Percentiles rank a stretch among this genome's conserved stretches.
Conservation (phyloP, 306 rosid species). For the Prunus persica region DNA sequence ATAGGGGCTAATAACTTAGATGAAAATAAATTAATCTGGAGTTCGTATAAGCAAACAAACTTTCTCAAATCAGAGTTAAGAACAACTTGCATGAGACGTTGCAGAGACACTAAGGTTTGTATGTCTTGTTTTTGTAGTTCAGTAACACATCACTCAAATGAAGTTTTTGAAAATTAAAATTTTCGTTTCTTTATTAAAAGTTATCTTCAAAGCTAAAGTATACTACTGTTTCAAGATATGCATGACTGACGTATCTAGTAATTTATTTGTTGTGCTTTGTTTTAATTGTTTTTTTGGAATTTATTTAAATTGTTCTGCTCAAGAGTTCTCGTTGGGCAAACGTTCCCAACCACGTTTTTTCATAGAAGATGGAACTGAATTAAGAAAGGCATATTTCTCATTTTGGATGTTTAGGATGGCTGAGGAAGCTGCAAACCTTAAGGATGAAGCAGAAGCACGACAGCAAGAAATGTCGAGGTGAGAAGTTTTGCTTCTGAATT, state of each 20-base stretch:
- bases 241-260: background rate
- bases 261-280: background rate
- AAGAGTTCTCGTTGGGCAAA: background rate
- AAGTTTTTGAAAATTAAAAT: background rate
- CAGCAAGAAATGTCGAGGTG: slow-evolving; percentile 62
- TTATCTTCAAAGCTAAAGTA: background rate
- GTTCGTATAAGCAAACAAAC: background rate
- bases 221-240: background rate
- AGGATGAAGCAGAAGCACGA: slow-evolving; percentile 61
- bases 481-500: slow-evolving; percentile 19
- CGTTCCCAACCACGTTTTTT: background rate
- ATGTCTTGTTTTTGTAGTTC: background rate
- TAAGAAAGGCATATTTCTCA: slow-evolving; percentile 1
- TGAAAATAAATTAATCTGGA: background rate
- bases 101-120: background rate
- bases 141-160: background rate
- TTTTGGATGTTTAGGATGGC: slow-evolving; percentile 63
- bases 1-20: background rate
- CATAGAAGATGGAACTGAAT: background rate
- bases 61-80: background rate
- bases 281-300: background rate
- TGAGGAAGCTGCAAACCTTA: slow-evolving; percentile 61
- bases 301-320: background rate
- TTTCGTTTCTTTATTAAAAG: background rate
- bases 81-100: background rate